Evolutionary conservation across 1,139 yeast species (phyloP).

Genomic region (Hyphopichia buzzinii): DNA sequence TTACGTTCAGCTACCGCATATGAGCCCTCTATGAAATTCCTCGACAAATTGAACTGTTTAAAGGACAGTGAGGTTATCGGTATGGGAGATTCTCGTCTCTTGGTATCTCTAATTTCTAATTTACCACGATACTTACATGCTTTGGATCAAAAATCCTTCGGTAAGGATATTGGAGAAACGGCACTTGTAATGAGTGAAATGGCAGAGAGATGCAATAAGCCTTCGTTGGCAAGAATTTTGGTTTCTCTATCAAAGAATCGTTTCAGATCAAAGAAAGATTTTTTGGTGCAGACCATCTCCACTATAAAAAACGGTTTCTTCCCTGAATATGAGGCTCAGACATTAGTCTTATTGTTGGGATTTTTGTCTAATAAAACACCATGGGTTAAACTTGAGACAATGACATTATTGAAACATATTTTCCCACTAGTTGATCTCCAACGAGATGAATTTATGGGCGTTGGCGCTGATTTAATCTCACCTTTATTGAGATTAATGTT

Average conservation of each 20-base stretch:
- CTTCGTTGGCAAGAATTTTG: conserved; percentile 68
- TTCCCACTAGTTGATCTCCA: conserved; percentile 77
- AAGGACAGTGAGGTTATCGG: conserved; percentile 80
- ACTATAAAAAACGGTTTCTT: conserved; percentile 67
- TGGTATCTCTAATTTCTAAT: conserved; percentile 73
- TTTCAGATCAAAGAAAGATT: conserved; percentile 86
- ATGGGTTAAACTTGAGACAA: conserved; percentile 80
- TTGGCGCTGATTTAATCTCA: conserved; percentile 92
- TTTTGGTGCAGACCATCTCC: conserved; percentile 74
- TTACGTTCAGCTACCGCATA: conserved; percentile 77
- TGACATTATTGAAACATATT: conserved; percentile 69
- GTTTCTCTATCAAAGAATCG: conserved; percentile 73
- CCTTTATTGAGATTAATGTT: conserved; percentile 80
- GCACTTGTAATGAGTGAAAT: conserved; percentile 57
- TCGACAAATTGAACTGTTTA: conserved; percentile 68
- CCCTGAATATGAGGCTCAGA: conserved; percentile 72
- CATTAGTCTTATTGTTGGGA: conserved; percentile 73
- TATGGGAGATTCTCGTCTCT: conserved; percentile 62
- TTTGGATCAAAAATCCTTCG: conserved; percentile 53
- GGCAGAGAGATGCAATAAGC: conserved; percentile 58
- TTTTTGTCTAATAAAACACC: conserved; percentile 69
- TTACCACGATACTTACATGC: conserved; percentile 85
- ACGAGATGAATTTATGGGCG: conserved; percentile 77
- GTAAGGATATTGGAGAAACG: conserved; percentile 54
- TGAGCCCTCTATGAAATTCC: conserved; percentile 70